phyloP scores from a whole-genome alignment of 805 yeast genomes.

The Scheffersomyces coipomensis region DNA sequence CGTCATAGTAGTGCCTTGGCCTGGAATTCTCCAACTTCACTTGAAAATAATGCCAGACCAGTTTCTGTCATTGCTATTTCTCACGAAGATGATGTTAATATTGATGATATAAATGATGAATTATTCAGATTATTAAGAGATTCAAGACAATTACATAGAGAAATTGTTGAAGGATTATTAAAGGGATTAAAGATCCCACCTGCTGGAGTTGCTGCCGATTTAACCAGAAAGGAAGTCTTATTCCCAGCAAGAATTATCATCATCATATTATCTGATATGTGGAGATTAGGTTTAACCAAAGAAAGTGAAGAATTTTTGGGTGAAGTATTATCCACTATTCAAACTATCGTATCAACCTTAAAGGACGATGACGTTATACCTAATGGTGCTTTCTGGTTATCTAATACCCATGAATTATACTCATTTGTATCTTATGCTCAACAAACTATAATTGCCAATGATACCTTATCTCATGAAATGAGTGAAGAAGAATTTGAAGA shows the following conservation, averaged over 20 bases:
- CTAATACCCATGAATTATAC: constrained; percentile 92
- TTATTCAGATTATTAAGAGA: constrained; percentile 69
- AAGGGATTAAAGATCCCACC: constrained; percentile 84
- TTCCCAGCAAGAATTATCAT: constrained; percentile 96
- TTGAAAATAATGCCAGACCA: constrained; percentile 49
- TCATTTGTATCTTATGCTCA: constrained; percentile 95
- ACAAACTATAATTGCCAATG: constrained; percentile 83
- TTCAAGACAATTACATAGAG: constrained; percentile 70
- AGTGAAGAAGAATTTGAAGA: constrained; percentile 87
- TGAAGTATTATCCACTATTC: constrained; percentile 83
- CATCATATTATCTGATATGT: constrained; percentile 91
- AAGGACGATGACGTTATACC: constrained; percentile 85
- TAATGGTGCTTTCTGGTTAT: constrained; percentile 96
- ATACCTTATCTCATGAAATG: constrained; percentile 76
- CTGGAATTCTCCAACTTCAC: constrained; percentile 30
- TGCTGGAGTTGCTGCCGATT: constrained; percentile 78
- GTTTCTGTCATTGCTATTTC: constrained; percentile 63
- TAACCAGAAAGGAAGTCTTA: constrained; percentile 84
- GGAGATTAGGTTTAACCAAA: constrained; percentile 92
- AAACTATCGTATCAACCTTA: constrained; percentile 72
- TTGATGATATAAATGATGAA: constrained; percentile 74
- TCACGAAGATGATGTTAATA: constrained; percentile 48
- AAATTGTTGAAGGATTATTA: constrained; percentile 82
- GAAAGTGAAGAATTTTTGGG: constrained; percentile 92
- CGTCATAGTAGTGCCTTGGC: constrained; percentile 40